Evolutionary conservation across 2,329 filamentous ascomycete species (phyloP).

Genomic region (Aspergillus pseudonomiae): DNA sequence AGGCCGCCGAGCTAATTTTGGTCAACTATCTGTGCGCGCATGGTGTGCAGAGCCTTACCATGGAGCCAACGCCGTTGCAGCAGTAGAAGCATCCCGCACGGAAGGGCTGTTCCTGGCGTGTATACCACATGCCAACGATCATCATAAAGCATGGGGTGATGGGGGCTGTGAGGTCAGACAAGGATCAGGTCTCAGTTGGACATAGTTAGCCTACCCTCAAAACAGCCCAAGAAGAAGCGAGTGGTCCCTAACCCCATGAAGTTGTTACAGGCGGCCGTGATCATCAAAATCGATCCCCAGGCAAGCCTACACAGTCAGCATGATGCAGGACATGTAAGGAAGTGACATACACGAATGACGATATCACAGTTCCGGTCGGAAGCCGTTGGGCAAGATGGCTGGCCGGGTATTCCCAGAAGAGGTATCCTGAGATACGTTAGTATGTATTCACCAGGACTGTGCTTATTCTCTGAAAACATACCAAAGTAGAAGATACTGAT

Average conservation of each 20-base stretch:
- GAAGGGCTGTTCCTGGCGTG: conserved; percentile 50
- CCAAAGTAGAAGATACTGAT: conserved; percentile 60
- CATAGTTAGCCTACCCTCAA: conserved; percentile 37
- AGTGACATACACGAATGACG: conserved; percentile 14
- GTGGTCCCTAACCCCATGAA: conserved; percentile 49
- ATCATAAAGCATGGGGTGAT: conserved; percentile 56
- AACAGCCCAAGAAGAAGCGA: conserved; percentile 51
- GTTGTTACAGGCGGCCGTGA: conserved; percentile 45
- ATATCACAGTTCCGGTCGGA: conserved; percentile 22
- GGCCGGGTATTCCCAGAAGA: conserved; percentile 50
- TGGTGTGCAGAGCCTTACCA: conserved; percentile 16
- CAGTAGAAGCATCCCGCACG: conserved; percentile 50
- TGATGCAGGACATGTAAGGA: neutral
- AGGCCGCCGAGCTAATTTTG: conserved; percentile 23
- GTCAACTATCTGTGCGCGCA: neutral
- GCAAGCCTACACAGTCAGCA: conserved; percentile 25
- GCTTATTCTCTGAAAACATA: neutral
- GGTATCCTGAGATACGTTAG: conserved; percentile 25
- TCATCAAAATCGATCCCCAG: conserved; percentile 51
- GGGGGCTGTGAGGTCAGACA: conserved; percentile 32
- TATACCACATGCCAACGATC: conserved; percentile 56
- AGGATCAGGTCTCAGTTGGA: neutral
- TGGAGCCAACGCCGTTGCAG: conserved; percentile 44
- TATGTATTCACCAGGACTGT: neutral
- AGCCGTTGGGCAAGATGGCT: conserved; percentile 37